Conservation (phyloP, 2,329 filamentous ascomycete species). For the Knufia fluminis region DNA sequence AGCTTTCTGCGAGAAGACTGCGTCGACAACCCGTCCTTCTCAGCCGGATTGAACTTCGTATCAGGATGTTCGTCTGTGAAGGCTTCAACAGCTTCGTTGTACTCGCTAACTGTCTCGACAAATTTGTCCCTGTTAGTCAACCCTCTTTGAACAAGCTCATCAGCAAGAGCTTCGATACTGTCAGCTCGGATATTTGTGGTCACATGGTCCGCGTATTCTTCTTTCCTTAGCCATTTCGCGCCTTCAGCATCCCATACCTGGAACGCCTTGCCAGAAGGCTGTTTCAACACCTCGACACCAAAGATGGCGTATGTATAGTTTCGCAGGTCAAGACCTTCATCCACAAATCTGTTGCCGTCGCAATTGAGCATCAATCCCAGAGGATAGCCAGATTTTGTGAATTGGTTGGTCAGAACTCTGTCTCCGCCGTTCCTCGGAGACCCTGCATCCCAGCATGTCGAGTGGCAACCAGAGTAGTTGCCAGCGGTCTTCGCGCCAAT, state of each 20-base stretch:
- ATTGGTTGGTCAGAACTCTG: slow-evolving; percentile 53
- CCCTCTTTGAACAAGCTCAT: slow-evolving; percentile 39
- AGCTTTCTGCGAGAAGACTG: slow-evolving; percentile 41
- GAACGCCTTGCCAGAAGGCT: slow-evolving; percentile 51
- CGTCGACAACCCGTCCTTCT: slow-evolving; percentile 54
- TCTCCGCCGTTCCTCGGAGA: slow-evolving; percentile 48
- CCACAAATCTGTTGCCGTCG: slow-evolving; percentile 52
- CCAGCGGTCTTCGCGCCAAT: slow-evolving; percentile 46
- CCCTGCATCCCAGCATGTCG: slow-evolving; percentile 57
- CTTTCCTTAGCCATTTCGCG: slow-evolving; percentile 45
- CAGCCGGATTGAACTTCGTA: slow-evolving; percentile 48
- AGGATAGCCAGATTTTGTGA: slow-evolving; percentile 60
- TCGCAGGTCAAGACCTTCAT: slow-evolving; percentile 55
- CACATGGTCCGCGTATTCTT: slow-evolving; percentile 54
- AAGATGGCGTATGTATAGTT: slow-evolving; percentile 63
- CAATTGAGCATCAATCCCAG: slow-evolving; percentile 56
- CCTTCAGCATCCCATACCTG: slow-evolving; percentile 54
- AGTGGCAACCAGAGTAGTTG: slow-evolving; percentile 57
- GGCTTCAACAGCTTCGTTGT: slow-evolving; percentile 48
- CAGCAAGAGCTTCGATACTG: slow-evolving; percentile 48
- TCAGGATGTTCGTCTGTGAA: slow-evolving; percentile 38
- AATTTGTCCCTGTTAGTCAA: slow-evolving; percentile 41
- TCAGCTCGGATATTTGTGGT: slow-evolving; percentile 45
- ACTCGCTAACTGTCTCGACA: slow-evolving; percentile 44
- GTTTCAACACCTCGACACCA: slow-evolving; percentile 51